A percentile compares a stretch with the other conserved stretches of the same genome.
Evolutionary conservation across 805 yeast species (phyloP).

Genomic region (Monosporozyma aerobia): DNA sequence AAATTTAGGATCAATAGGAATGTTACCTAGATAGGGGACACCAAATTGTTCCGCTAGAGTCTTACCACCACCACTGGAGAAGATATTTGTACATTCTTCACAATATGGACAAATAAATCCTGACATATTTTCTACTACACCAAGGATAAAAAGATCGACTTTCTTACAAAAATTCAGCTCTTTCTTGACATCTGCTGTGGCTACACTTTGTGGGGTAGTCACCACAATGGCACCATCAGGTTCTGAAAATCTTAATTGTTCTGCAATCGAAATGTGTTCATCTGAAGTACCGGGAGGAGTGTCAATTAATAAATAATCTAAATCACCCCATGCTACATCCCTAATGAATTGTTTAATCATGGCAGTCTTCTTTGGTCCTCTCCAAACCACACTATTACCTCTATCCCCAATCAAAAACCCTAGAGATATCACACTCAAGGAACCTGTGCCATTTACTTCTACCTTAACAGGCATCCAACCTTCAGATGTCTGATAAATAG

Average conservation of each 20-base stretch:
- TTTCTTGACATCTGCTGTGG: slow-evolving; percentile 88
- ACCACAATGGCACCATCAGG: slow-evolving; percentile 93
- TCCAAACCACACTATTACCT: slow-evolving; percentile 91
- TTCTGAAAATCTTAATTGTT: slow-evolving; percentile 58
- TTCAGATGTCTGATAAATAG: slow-evolving; percentile 67
- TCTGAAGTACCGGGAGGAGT: slow-evolving; percentile 99
- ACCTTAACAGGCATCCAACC: slow-evolving; percentile 89
- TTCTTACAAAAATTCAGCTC: slow-evolving; percentile 88
- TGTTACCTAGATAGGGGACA: slow-evolving; percentile 68
- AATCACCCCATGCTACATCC: slow-evolving; percentile 86
- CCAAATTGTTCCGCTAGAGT: slow-evolving; percentile 51
- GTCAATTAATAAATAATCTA: slow-evolving; percentile 71
- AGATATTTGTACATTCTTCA: slow-evolving; percentile 83
- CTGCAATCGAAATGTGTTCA: slow-evolving; percentile 95
- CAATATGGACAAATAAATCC: slow-evolving; percentile 95
- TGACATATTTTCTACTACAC: slow-evolving; percentile 92
- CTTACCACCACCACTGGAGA: slow-evolving; percentile 88
- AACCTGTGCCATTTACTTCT: slow-evolving; percentile 29
- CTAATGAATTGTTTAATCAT: slow-evolving; percentile 89
- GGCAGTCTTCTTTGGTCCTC: slow-evolving; percentile 97
- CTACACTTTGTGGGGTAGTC: slow-evolving; percentile 91
- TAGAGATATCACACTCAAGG: slow-evolving; percentile 68
- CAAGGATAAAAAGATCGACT: slow-evolving; percentile 70
- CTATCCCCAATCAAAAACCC: slow-evolving; percentile 81
- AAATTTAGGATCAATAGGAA: slow-evolving; percentile 91